Evolutionary conservation across 768 basidiomycete genomes (phyloP), one percentile per base, ranked within the genome.

Genomic region (Mycena kentingensis): DNA sequence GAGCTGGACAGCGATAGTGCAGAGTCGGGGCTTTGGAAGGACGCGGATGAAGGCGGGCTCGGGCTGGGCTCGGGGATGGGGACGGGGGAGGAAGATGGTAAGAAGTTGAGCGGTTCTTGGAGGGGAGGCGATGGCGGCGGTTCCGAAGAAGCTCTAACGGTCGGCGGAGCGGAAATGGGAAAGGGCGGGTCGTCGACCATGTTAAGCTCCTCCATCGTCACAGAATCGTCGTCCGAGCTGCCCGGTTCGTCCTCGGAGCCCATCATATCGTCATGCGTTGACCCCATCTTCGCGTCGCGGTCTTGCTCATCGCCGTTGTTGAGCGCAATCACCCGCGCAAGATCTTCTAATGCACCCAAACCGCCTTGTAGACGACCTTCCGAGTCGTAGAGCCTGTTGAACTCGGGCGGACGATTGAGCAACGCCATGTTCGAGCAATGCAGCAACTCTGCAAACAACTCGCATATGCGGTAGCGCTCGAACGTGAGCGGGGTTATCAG

Each of bases 361-460:
- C 96, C 95, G n/a, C 93, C 93, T 60, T 87, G 84, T 36, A 99
- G 71, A 24, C 90, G 83, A 18, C 96, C 96, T 46, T 91, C 83
- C 1, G 76, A 73, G 63, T 92, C 91, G 68, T 93, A 94, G n/a
- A 85, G 73, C 21, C 82, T 77, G 39, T 82, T 80, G 49, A 79
- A 84, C 41, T 87, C 84, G 0, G 80, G 65, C 1, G 81, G 71
- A 10, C 97, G 90, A 66, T 98, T 98, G 24, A 98, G 77, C 21
- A 98, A 80, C 5, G 90, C 86, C 96, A 99, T 98, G 64, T 97
- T 98, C 16, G 97, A 98, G 67, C 94, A 97, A 65, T 99, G 97
- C 22, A 98, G 74, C 5, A 99, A 82, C 66, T 99, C 97, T 18
- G 96, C 97, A 62, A 96, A 94, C 12, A 99, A 77, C 69, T 99